These are phyloP conservation scores for Fusarium mexicanum DNA, from an alignment of 2,329 filamentous ascomycete genomes.

Conservation along the genomic window DNA sequence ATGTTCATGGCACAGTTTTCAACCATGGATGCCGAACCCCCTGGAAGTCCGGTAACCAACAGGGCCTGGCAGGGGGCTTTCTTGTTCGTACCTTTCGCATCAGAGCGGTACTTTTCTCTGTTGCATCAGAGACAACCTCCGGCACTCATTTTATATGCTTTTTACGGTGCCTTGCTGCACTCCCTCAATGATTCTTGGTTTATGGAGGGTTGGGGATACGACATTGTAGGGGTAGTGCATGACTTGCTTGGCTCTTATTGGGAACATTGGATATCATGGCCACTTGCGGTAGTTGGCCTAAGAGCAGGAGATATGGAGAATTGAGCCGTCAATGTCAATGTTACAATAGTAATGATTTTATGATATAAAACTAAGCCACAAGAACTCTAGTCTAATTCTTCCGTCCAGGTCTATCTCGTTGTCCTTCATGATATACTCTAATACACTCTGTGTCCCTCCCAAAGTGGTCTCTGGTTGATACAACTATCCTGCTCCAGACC, in stretches of 20 bases:
- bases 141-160: neutral
- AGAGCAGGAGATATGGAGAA: neutral
- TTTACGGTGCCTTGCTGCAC: slow-evolving; percentile 3
- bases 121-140: slow-evolving; percentile 2
- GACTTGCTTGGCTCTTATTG: slow-evolving; percentile 4
- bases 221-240: neutral
- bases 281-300: neutral
- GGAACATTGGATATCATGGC: slow-evolving; percentile 12
- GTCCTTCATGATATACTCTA: neutral
- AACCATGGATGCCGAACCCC: neutral
- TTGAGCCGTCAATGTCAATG: no score
- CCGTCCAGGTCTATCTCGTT: neutral
- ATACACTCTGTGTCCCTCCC: no score
- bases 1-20: slow-evolving; percentile 8
- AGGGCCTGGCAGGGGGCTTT: neutral
- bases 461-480: no score
- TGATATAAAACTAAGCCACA: neutral
- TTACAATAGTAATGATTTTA: neutral
- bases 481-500: no score
- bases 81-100: neutral
- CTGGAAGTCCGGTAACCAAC: neutral
- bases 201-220: slow-evolving; percentile 11
- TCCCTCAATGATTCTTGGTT: neutral
- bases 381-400: neutral
- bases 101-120: neutral